Base-by-base conservation (phyloP, 257 asterid species). In the Linderniella brevidens region DNA sequence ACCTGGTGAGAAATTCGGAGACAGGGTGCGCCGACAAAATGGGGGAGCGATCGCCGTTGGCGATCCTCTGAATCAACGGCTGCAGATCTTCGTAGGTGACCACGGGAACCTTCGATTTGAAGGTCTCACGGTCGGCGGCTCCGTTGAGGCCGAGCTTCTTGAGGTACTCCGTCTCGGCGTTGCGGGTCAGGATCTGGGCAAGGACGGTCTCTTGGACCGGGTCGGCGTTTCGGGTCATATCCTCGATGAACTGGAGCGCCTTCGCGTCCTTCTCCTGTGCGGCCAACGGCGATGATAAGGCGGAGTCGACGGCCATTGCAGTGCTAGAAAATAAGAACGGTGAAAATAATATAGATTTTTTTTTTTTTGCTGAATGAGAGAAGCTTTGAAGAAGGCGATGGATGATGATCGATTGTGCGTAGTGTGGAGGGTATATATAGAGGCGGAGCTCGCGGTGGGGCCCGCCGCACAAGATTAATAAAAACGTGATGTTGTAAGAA, bases 1-100 rank as follows among this genome's bases (percentile, higher is more conserved):
- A 88, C 97, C 97, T 88, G 54, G 98, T 90, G 55, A 90, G 94
- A 67, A 90, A 90, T 43, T 90, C 98, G 3, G 98, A 81, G 57
- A 90, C 71, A 46, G 98, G 98, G 35, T 71, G 82, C 58, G 96
- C 64, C 1, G 96, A 78, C 3, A 90, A 54, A 61, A 90, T 90
- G 13, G 92, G 77, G 0, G 96, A 74, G 37, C 92, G 78, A 18
- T 90, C 98, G 4, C 98, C 98, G 47, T 85, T 55, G 17, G 98
- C 98, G 37, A 90, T 90, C 10, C 98, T 70, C 43, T 75, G 92
- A 53, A 90, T 85, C 68, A 80, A 72, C 0, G 83, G 94, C 64
- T 74, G 94, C 51, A 90, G 93, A 64, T 90, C 96, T 25, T 90
- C 98, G 59, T 90, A 84, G 45, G 92, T 85, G 32, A 80, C 86